These are phyloP conservation scores for Leishmania mexicana DNA, from an alignment of 208 protist genomes.

Conservation along the genomic window DNA sequence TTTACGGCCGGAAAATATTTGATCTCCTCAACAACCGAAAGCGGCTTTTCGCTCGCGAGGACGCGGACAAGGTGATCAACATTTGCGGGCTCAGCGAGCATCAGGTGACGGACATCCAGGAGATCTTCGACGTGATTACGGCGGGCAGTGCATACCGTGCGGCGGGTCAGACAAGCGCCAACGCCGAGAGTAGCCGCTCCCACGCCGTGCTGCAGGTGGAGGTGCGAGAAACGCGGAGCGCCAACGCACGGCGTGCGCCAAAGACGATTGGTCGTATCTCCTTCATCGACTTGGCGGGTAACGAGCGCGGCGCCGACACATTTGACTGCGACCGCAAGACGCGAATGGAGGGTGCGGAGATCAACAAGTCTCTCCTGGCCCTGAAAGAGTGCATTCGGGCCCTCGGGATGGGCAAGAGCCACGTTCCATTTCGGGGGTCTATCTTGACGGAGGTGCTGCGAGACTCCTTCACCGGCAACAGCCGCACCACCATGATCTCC, in stretches of 20 bases:
- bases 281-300: slow-evolving; percentile 99
- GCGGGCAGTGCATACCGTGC: slow-evolving; percentile 85
- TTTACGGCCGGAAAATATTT: slow-evolving; percentile 97
- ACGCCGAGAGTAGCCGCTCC: slow-evolving; percentile 91
- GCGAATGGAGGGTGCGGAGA: slow-evolving; percentile 98
- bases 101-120: slow-evolving; percentile 73
- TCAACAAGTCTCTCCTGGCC: slow-evolving; percentile 99
- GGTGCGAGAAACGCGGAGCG: slow-evolving; percentile 46
- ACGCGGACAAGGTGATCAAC: slow-evolving; percentile 94
- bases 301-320: slow-evolving; percentile 97
- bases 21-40: slow-evolving; percentile 96
- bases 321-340: slow-evolving; percentile 94
- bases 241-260: slow-evolving; percentile 35
- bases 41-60: slow-evolving; percentile 93
- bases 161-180: slow-evolving; percentile 92
- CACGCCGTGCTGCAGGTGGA: slow-evolving; percentile 93
- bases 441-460: slow-evolving; percentile 98
- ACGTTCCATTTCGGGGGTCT: slow-evolving; percentile 98
- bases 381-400: slow-evolving; percentile 99
- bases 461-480: slow-evolving; percentile 97
- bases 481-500: slow-evolving; percentile 97
- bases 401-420: slow-evolving; percentile 93
- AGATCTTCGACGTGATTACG: slow-evolving; percentile 93
- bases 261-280: slow-evolving; percentile 95
- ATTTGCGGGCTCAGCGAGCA: slow-evolving; percentile 95